A percentile compares a stretch with the other conserved stretches of the same genome.
phyloP scores from a whole-genome alignment of 805 yeast genomes.

The Candida methanosorbosa region DNA sequence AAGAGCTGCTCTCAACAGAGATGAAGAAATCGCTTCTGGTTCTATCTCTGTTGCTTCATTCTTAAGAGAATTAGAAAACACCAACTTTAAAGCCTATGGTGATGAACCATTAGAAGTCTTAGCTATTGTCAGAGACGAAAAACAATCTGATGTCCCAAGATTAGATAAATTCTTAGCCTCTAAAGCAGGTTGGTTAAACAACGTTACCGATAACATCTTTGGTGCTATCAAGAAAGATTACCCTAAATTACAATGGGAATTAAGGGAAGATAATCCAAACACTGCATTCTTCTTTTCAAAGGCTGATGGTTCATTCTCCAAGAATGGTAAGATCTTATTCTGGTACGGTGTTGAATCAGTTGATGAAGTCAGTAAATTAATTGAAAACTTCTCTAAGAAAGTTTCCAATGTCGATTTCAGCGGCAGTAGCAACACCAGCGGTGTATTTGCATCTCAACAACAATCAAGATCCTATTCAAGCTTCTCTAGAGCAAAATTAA shows the following conservation, averaged over 20 bases:
- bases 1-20: slow-evolving; percentile 69
- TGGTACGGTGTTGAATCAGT: slow-evolving; percentile 85
- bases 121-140: slow-evolving; percentile 56
- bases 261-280: slow-evolving; percentile 83
- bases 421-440: slow-evolving; percentile 37
- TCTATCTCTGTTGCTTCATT: slow-evolving; percentile 73
- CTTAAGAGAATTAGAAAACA: slow-evolving; percentile 57
- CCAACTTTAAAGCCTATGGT: slow-evolving; percentile 69
- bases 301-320: slow-evolving; percentile 89
- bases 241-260: slow-evolving; percentile 74
- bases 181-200: slow-evolving; percentile 93
- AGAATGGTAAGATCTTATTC: slow-evolving; percentile 82
- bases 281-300: slow-evolving; percentile 86
- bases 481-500: slow-evolving; percentile 1
- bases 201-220: slow-evolving; percentile 93
- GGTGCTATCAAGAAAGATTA: slow-evolving; percentile 70
- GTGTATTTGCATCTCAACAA: slow-evolving; percentile 39
- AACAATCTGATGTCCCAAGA: slow-evolving; percentile 41
- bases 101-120: slow-evolving; percentile 95
- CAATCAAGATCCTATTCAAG: slow-evolving; percentile 21
- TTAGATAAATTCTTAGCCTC: slow-evolving; percentile 83
- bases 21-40: slow-evolving; percentile 64
- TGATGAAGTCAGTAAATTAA: slow-evolving; percentile 51
- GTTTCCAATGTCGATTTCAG: slow-evolving; percentile 43
- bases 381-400: slow-evolving; percentile 41